These are phyloP conservation scores for Streptanthus diversifolius DNA, from an alignment of 345 rosid species.

Conservation along the genomic window DNA sequence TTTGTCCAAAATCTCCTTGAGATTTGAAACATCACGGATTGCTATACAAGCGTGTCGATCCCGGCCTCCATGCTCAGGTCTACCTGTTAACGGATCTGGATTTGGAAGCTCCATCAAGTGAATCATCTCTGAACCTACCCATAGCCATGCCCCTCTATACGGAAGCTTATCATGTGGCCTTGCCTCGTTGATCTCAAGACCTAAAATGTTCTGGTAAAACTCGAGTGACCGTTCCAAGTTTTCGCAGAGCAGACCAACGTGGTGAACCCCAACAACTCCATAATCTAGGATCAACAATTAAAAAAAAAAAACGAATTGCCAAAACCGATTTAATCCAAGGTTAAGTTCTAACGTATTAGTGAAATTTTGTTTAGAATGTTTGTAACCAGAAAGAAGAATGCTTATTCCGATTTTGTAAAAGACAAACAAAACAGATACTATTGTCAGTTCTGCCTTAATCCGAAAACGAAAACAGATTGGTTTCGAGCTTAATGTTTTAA, in stretches of 20 bases:
- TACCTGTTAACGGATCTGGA: slow-evolving; percentile 89
- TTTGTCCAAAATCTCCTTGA: slow-evolving; percentile 66
- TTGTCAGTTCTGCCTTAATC: too few species aligned
- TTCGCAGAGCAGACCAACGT: slow-evolving; percentile 81
- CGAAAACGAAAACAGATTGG: too few species aligned
- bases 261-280: slow-evolving; percentile 79
- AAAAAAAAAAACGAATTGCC: not conserved
- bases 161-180: slow-evolving; percentile 95
- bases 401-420: not conserved
- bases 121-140: slow-evolving; percentile 98
- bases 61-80: slow-evolving; percentile 89
- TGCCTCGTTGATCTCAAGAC: slow-evolving; percentile 87
- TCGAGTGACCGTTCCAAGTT: slow-evolving; percentile 82
- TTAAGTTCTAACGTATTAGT: not conserved
- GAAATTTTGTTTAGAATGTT: not conserved
- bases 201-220: slow-evolving; percentile 75
- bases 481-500: not conserved
- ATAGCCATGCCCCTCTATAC: slow-evolving; percentile 89
- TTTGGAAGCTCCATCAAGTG: slow-evolving; percentile 99
- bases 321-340: not conserved
- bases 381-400: not conserved
- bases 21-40: slow-evolving; percentile 66
- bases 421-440: too few species aligned
- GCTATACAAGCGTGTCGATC: slow-evolving; percentile 92
- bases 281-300: slow-evolving; percentile 50